Evolutionary conservation across 1,284 basidiomycete genomes (phyloP), one percentile per base, ranked within the genome.

Genomic region (Jaminaea rosea): DNA sequence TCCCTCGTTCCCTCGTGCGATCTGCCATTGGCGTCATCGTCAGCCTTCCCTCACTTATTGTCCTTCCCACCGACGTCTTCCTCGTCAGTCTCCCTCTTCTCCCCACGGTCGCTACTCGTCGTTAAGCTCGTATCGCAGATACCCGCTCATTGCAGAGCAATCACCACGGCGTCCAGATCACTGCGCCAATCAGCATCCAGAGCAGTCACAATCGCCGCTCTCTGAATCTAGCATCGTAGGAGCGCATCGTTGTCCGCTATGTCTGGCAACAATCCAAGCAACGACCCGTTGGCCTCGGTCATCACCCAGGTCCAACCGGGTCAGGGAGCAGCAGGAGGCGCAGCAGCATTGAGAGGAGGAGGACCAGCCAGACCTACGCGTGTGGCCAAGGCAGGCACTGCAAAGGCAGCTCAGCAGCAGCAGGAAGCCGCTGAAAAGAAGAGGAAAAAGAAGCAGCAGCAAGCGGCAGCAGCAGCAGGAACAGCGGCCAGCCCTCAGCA

Each of bases 301-400:
- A 65, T 67, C 53, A 67, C 64, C 6, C 64, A 67, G 37, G 64
- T 67, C 11, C 59, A 59, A 44, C 64, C 63, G 1, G 57, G 58
- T 7, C 60, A 60, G 36, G 52, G 48, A 0, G 47, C 59, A 8
- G 47, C 36, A 31, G 34, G 34, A n/a, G 21, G 39, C 23, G 39
- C 39, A 42, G 15, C 39, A 42, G 13, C 50, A 26, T 50, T 34
- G 9, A 36, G 34, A 7, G 52, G 59, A 15, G 50, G 52, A 3
- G 44, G 56, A 26, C 56, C 53, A 29, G 54, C 57, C 0, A 39
- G 56, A 8, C 62, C 55, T 19, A 49, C 29, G 19, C 4, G 29
- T 7, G 44, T 46, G 7, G 10, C 50, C 11, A 64, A 60, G 49
- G 28, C 36, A 13, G 47, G 39, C 19, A 42, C 39, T 5, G 39